Percentiles rank a stretch among this genome's conserved stretches.
Conservation (phyloP, 1,139 yeast species). For the Yamadazyma dushanensis region DNA sequence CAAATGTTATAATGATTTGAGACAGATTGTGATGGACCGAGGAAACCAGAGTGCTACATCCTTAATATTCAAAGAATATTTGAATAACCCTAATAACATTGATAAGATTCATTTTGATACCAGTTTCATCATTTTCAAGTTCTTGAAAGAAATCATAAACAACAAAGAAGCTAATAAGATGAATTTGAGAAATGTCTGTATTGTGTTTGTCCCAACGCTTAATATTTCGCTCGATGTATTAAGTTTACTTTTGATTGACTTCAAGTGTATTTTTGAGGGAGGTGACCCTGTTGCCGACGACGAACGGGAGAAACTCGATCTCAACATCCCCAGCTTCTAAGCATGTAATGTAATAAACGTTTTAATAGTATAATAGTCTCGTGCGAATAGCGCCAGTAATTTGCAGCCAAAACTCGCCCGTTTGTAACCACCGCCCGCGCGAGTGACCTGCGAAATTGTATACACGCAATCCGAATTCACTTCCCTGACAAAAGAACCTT, state of each 20-base stretch:
- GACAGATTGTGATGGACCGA: slow-evolving; percentile 23
- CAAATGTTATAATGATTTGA: slow-evolving; percentile 39
- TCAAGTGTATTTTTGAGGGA: slow-evolving; percentile 60
- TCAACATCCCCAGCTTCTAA: slow-evolving; percentile 41
- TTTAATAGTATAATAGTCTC: too few relatives aligned
- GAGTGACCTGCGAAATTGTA: too few relatives aligned
- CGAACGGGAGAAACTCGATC: slow-evolving; percentile 39
- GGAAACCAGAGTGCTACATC: slow-evolving; percentile 24
- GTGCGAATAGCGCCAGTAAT: too few relatives aligned
- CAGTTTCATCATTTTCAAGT: slow-evolving; percentile 64
- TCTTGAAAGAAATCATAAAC: slow-evolving; percentile 63
- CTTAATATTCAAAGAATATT: slow-evolving; percentile 29
- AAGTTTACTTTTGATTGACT: slow-evolving; percentile 63
- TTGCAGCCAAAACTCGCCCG: too few relatives aligned
- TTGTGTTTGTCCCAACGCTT: slow-evolving; percentile 84
- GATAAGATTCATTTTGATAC: slow-evolving; percentile 56
- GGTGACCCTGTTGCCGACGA: slow-evolving; percentile 43
- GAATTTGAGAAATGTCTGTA: slow-evolving; percentile 76
- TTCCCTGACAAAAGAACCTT: neutral
- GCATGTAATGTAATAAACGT: neutral
- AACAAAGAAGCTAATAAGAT: slow-evolving; percentile 73
- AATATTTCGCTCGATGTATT: slow-evolving; percentile 69
- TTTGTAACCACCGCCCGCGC: too few relatives aligned
- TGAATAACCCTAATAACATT: slow-evolving; percentile 26
- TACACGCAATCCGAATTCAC: too few relatives aligned